A percentile compares a stretch with the other conserved stretches of the same genome.
Evolutionary conservation across 495 filamentous ascomycete species (phyloP).

Genomic region (Mytilinidion resinicola): DNA sequence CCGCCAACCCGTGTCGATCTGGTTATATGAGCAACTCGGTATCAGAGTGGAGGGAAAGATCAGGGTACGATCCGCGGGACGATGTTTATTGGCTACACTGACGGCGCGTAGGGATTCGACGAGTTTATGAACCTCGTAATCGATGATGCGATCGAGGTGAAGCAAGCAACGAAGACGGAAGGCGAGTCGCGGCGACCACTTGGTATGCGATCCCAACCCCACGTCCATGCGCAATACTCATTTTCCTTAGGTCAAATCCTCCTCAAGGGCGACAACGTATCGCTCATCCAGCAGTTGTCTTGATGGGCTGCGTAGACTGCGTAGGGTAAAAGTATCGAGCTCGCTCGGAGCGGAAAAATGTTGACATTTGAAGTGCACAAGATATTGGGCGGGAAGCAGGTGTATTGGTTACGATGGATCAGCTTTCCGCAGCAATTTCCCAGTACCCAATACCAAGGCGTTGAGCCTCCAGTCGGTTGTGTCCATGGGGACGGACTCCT

Average conservation of each 20-base stretch:
- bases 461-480: constrained; percentile 61
- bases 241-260: constrained; percentile 74
- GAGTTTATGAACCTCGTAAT: constrained; percentile 99
- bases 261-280: constrained; percentile 95
- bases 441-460: constrained; percentile 58
- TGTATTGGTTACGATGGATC: no score
- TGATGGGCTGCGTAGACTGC: background rate
- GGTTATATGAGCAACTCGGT: constrained; percentile 91
- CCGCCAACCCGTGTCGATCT: constrained; percentile 81
- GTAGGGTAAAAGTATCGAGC: no score
- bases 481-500: constrained; percentile 59
- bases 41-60: constrained; percentile 95
- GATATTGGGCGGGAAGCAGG: background rate
- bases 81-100: background rate
- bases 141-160: constrained; percentile 91
- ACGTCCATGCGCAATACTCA: background rate
- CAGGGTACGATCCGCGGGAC: constrained; percentile 49
- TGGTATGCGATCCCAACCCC: constrained; percentile 51
- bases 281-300: constrained; percentile 75
- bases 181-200: constrained; percentile 71
- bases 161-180: constrained; percentile 69
- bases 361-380: no score
- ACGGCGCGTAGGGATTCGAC: constrained; percentile 70
- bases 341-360: no score
- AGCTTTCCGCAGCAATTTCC: constrained; percentile 15